phyloP scores from a whole-genome alignment of 2,329 filamentous ascomycete genomes.

The Pseudocercospora vitis region DNA sequence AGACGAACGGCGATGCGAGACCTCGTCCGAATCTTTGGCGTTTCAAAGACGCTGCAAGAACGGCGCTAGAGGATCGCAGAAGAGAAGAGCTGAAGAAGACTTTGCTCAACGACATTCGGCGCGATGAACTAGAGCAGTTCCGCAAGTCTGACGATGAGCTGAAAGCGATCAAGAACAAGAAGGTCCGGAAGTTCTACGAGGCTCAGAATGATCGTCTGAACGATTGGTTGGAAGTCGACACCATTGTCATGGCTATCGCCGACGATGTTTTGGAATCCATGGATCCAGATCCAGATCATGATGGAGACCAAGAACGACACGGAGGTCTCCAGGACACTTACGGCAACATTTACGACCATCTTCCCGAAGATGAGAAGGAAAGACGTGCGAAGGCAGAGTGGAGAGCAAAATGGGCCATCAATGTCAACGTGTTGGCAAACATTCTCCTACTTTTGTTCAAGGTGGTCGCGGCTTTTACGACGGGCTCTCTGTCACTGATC shows the following conservation, averaged over 20 bases:
- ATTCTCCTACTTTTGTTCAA: conserved; percentile 58
- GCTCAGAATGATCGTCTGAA: conserved; percentile 56
- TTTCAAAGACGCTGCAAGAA: conserved; percentile 52
- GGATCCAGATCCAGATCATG: conserved; percentile 58
- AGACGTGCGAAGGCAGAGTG: conserved; percentile 48
- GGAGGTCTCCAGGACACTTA: conserved; percentile 52
- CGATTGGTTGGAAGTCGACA: conserved; percentile 61
- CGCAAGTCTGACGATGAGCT: conserved; percentile 55
- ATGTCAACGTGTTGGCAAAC: conserved; percentile 62
- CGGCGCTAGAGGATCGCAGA: conserved; percentile 48
- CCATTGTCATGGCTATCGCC: conserved; percentile 56
- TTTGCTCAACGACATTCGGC: conserved; percentile 50
- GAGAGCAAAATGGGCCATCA: conserved; percentile 58
- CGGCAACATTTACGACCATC: conserved; percentile 55
- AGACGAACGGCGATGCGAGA: conserved; percentile 22
- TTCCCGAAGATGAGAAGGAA: conserved; percentile 57
- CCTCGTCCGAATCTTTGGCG: conserved; percentile 36
- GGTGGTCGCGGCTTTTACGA: conserved; percentile 55
- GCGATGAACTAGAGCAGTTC: conserved; percentile 50
- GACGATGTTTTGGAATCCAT: conserved; percentile 62
- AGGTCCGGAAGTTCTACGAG: conserved; percentile 56
- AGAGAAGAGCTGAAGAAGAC: conserved; percentile 52
- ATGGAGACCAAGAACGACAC: conserved; percentile 55
- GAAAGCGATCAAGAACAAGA: conserved; percentile 55
- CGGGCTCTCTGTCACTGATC: conserved; percentile 60